phyloP scores from a whole-genome alignment of 148 eudicot genomes.

The Simmondsia chinensis region DNA sequence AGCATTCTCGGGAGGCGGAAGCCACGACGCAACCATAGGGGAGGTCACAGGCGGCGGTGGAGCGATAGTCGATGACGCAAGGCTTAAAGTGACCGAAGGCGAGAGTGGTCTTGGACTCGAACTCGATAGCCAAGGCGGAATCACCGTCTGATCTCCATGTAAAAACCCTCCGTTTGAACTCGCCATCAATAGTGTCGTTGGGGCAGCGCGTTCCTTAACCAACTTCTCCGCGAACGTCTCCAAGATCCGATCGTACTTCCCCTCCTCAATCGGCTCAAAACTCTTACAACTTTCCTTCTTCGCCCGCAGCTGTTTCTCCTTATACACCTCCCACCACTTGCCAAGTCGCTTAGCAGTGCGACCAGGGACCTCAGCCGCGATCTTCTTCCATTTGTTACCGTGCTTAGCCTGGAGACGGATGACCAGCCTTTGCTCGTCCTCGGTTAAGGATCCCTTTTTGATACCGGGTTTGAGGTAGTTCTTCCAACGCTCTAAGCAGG shows the following conservation, averaged over 20 bases:
- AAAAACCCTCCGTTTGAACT: constrained; percentile 40
- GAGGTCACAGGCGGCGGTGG: constrained; percentile 29
- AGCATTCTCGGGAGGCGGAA: constrained; percentile 21
- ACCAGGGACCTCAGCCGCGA: constrained; percentile 63
- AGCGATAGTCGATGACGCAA: constrained; percentile 43
- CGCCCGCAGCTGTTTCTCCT: constrained; percentile 72
- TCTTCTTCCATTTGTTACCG: constrained; percentile 71
- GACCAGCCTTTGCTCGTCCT: constrained; percentile 56
- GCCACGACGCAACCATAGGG: constrained; percentile 30
- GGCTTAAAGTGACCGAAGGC: constrained; percentile 76
- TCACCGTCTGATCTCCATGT: constrained; percentile 27
- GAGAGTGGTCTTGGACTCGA: constrained; percentile 42
- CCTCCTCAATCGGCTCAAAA: constrained; percentile 45
- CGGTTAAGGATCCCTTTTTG: constrained; percentile 53
- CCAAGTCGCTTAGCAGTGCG: constrained; percentile 62
- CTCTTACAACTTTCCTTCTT: constrained; percentile 38
- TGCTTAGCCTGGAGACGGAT: constrained; percentile 55
- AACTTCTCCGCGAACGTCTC: constrained; percentile 78
- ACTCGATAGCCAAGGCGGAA: constrained; percentile 79
- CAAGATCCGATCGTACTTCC: constrained; percentile 58
- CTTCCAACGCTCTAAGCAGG: constrained; percentile 66
- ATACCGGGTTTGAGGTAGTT: constrained; percentile 65
- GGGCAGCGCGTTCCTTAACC: constrained; percentile 41
- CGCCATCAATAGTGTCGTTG: constrained; percentile 33
- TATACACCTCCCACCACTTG: constrained; percentile 93